Base-by-base conservation (phyloP, 805 yeast species). In the Starmerella bacillaris region DNA sequence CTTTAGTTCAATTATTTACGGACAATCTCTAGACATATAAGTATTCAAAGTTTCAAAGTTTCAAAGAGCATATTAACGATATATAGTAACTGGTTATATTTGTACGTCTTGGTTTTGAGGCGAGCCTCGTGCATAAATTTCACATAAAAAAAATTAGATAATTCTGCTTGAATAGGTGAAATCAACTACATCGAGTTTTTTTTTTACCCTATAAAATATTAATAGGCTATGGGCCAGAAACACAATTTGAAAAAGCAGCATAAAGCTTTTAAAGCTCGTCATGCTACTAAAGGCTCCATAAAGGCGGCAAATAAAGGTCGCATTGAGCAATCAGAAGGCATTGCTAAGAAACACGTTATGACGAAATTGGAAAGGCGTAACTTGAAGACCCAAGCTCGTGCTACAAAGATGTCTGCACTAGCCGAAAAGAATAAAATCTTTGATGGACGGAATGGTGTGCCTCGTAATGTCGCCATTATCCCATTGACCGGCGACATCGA, bases 251-350 rank as follows among this genome's bases (percentile, higher is more conserved):
- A 82, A 57, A 74, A 74, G 51, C 73, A 73, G 32, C 93, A 86
- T 50, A 89, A 89, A 60, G 68, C 84, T 7, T 92, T 82, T 66
- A 92, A 89, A 54, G 70, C 93, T 2, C 78, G 74, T 53, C 98
- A 89, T 62, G 70, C 94, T 16, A 70, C 92, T 11, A 89, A 89
- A 53, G 78, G 94, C 40, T 70, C 83, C 24, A 56, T 86, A 49
- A 92, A 83, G 53, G 78, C 80, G 44, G 63, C 70, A 39, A 63
- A 62, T 48, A 84, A 60, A 42, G 96, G 96, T 41, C 84, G 82
- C 55, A 79, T 86, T 24, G 96, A 84, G 51, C 78, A 75, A 48
- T 58, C 68, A 2, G 40, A 32, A n/a, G 41, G 39, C 16, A 61
- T 60, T 41, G 54, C 17, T 16, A 33, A 33, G 21, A 39, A 43